Evolutionary conservation across 2,329 filamentous ascomycete genomes (phyloP), one percentile per base, ranked within the genome.

Genomic region (Coleophoma eucalyptorum): DNA sequence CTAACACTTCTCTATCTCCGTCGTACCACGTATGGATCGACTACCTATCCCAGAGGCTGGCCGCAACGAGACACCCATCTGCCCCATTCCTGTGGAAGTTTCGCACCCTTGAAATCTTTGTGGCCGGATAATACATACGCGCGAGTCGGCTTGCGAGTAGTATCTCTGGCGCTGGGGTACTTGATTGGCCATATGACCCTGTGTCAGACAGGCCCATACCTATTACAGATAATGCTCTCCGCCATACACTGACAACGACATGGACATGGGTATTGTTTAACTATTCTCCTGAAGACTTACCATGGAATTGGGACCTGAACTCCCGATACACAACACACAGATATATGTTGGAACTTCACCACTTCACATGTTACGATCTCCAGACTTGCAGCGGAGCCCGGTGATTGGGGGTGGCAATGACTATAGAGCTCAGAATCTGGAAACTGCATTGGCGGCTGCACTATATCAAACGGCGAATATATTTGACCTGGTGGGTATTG

Each of bases 21-120:
- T 44, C 42, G 20, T 44, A 31, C 16, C 16, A n/a, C n/a, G n/a
- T n/a, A 15, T 32, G 42, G 42, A 44, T 44, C 42, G 13, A 26
- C 42, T n/a, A 44, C 42, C 16, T 44, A 44, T n/a, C n/a, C 42
- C 5, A 26, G 42, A n/a, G 42, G 42, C n/a, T 44, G 42, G 20
- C 26, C 20, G 20, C 42, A 44, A n/a, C 42, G 19, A 31, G 42
- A 44, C 16, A 26, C 20, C 13, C 42, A 44, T 16, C 21, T 7
- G n/a, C 42, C 31, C 6, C 26, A 26, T n/a, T 44, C 31, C 42
- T 31, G 42, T 6, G 21, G 42, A 2, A 44, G 31, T 15, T 26
- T 20, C 10, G 42, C 31, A 11, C 19, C 42, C 12, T 11, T 10
- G 12, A 13, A 13, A 11, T 43, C 41, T 43, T 26, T 20, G 13